A percentile compares a stretch with the other conserved stretches of the same genome.
These are phyloP conservation scores for Solanum okadae DNA, from an alignment of 257 asterid genomes.

Conservation along the genomic window DNA sequence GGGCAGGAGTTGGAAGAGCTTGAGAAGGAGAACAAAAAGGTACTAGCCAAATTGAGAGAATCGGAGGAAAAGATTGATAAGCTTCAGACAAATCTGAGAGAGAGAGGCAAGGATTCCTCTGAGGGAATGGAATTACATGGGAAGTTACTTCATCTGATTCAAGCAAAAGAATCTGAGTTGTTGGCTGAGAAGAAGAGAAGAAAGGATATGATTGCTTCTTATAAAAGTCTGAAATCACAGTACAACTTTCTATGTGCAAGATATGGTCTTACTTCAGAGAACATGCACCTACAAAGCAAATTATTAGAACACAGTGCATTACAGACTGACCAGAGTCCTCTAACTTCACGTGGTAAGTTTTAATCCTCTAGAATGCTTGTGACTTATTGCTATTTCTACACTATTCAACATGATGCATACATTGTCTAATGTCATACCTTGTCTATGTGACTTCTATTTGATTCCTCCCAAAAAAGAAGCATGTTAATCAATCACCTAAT, in stretches of 20 bases:
- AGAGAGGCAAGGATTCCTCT: conserved; percentile 39
- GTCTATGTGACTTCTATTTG: neutral
- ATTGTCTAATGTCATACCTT: neutral
- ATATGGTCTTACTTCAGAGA: conserved; percentile 38
- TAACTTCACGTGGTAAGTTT: conserved; percentile 33
- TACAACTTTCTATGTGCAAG: conserved; percentile 43
- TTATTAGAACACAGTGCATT: conserved; percentile 35
- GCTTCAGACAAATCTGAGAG: conserved; percentile 37
- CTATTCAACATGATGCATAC: neutral
- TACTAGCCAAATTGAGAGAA: conserved; percentile 39
- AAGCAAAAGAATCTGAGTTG: conserved; percentile 57
- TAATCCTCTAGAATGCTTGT: neutral
- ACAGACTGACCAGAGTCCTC: conserved; percentile 29
- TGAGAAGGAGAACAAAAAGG: conserved; percentile 46
- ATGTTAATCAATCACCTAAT: neutral
- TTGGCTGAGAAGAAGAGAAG: conserved; percentile 45
- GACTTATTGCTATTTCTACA: neutral
- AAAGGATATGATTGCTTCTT: conserved; percentile 18
- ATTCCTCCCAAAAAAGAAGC: neutral
- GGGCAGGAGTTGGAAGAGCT: conserved; percentile 41
- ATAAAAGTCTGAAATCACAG: conserved; percentile 64
- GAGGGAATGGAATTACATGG: conserved; percentile 62
- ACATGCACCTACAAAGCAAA: conserved; percentile 21
- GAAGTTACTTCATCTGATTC: conserved; percentile 59
- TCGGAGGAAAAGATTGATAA: conserved; percentile 35